Evolutionary conservation across 768 basidiomycete genomes (phyloP).

Genomic region (Tylopilus intermedius): DNA sequence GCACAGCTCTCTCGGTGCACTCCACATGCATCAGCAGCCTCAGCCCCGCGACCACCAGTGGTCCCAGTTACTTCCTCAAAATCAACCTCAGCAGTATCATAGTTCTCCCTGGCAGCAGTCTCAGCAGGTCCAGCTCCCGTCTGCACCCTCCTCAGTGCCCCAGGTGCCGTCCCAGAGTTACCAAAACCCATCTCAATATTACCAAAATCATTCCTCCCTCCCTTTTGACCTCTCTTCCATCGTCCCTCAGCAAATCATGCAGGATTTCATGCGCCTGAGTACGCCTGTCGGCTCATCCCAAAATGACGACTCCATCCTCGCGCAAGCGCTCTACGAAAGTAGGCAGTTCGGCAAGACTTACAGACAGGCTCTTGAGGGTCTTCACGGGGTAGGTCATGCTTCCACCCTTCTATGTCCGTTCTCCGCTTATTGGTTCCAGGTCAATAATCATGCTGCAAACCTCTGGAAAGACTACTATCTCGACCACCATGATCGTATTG

Average conservation of each 20-base stretch:
- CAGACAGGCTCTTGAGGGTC: constrained; percentile 59
- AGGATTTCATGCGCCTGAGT: constrained; percentile 51
- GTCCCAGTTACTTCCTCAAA: constrained; percentile 26
- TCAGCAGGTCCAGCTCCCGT: constrained; percentile 30
- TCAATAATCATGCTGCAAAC: constrained; percentile 47
- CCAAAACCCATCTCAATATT: constrained; percentile 17
- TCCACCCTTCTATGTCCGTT: background rate
- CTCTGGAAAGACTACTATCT: constrained; percentile 81
- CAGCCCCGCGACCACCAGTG: constrained; percentile 19
- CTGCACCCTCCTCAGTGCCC: constrained; percentile 29
- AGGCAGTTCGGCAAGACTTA: constrained; percentile 44
- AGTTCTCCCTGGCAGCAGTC: constrained; percentile 30
- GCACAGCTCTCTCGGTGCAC: constrained; percentile 7
- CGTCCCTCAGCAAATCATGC: constrained; percentile 50
- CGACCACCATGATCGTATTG: constrained; percentile 59
- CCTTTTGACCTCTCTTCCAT: constrained; percentile 32
- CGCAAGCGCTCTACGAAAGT: constrained; percentile 41
- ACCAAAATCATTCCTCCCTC: constrained; percentile 17
- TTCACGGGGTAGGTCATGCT: constrained; percentile 53
- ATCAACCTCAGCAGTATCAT: constrained; percentile 27
- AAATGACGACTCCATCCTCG: constrained; percentile 56
- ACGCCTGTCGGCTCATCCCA: constrained; percentile 45
- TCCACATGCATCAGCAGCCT: constrained; percentile 19
- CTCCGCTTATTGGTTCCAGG: constrained; percentile 23
- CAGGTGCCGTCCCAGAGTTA: constrained; percentile 19